Evolutionary conservation across 1,139 yeast species (phyloP), one percentile per base, ranked within the genome.

Genomic region (Candida tunisiensis): DNA sequence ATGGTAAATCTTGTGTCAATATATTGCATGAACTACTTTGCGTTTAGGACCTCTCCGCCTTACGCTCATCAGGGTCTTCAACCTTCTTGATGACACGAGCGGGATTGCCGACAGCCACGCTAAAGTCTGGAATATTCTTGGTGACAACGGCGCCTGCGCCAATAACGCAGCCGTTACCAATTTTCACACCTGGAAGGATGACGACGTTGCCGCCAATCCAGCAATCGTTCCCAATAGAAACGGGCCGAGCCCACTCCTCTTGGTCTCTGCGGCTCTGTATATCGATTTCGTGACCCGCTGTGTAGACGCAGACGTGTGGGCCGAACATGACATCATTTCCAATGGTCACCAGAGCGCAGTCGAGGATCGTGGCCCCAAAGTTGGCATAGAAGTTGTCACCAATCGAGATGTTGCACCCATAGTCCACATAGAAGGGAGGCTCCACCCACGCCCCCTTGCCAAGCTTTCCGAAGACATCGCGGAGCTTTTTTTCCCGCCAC

Each of bases 141-240:
- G 60, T 60, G 15, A 74, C 80, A 2, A 73, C 71, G 4, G 71
- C 51, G 3, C 79, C 80, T 5, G 83, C 79, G 5, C 74, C 85
- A 26, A 74, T 55, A 1, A 71, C 70, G n/a, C 63, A 58, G 1
- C 65, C 65, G 21, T 67, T 63, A 6, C 83, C 83, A 28, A 74
- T 61, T 1, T 65, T 69, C 9, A 73, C 75, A 2, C 82, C 83
- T 2, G 78, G 77, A 29, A 74, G 49, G 5, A 74, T 58, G 1
- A 55, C 53, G 14, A 55, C 64, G 26, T 60, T 57, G 3, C 71
- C 60, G 7, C 79, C 78, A 25, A 74, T 53, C 85, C 85, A 74
- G 11, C 69, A 75, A 32, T 66, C 62, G 41, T 69, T 58, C 1
- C 75, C 80, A 16, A 74, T 69, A 2, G 49, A 54, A 17, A 74